A percentile compares a stretch with the other conserved stretches of the same genome.
Conservation (phyloP, 108 stramenopile species). For the Nitzschia palea region DNA sequence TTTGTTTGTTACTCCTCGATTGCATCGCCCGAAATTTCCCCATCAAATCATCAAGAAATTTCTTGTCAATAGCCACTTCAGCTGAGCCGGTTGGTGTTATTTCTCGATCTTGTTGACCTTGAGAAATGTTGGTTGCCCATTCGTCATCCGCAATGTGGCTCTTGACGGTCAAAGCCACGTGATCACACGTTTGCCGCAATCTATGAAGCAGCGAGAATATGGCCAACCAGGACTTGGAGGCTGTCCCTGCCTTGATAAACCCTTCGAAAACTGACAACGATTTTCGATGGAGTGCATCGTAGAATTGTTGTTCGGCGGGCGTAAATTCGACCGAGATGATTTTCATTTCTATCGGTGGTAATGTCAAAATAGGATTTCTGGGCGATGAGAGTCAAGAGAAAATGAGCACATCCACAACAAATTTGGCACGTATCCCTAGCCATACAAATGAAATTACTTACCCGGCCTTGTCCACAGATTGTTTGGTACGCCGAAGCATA, state of each 20-base stretch:
- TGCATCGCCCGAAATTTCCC: constrained; percentile 47
- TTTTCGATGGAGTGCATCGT: constrained; percentile 65
- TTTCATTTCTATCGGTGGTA: constrained; percentile 76
- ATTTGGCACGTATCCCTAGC: too few relatives aligned
- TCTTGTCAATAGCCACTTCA: constrained; percentile 24
- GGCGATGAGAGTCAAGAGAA: background rate
- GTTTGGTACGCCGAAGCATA: constrained; percentile 78
- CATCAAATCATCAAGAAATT: constrained; percentile 50
- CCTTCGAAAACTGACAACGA: constrained; percentile 79
- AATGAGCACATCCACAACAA: too few relatives aligned
- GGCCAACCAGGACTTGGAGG: constrained; percentile 76
- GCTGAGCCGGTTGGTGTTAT: too few relatives aligned
- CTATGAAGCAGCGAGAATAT: constrained; percentile 82
- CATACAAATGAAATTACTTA: too few relatives aligned
- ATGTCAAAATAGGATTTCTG: constrained; percentile 61
- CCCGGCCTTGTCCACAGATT: constrained; percentile 65
- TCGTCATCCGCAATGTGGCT: constrained; percentile 45
- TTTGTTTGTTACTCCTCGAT: background rate
- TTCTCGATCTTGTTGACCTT: constrained; percentile 13
- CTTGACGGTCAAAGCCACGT: constrained; percentile 78
- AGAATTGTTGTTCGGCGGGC: constrained; percentile 74
- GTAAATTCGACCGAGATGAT: constrained; percentile 60
- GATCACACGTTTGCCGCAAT: constrained; percentile 80
- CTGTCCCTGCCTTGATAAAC: constrained; percentile 63
- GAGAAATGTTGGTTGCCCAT: constrained; percentile 19